Evolutionary conservation across 345 rosid genomes (phyloP), one percentile per base, ranked within the genome.

Genomic region (Hypericum androsaemum): DNA sequence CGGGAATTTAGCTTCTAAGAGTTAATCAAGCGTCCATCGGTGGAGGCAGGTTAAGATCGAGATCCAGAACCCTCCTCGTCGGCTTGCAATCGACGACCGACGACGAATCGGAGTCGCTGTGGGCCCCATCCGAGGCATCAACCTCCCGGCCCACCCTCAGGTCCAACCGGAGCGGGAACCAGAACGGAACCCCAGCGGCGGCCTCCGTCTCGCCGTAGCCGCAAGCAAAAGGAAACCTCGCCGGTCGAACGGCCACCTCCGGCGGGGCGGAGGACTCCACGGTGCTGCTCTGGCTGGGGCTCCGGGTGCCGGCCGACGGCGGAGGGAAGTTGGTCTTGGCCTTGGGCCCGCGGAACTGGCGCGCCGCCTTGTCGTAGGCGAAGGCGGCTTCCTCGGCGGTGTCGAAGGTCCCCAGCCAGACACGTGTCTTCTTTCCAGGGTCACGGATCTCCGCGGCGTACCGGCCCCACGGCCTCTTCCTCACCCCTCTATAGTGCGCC

Each of bases 391-490:
- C 84, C 61, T 76, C 87, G 0, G 81, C 84, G 12, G 87, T 80
- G 17, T 85, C 78, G 39, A 80, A 85, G 0, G 95, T 82, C 3
- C 83, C 95, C 0, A 80, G 71, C 95, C 88, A 86, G 53, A 86
- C 85, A 0, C 89, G 85, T 10, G 62, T 71, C 62, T 78, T 86
- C 74, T 79, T 76, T 0, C 73, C 55, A 8, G 89, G 95, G 60
- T 86, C 95, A 32, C 95, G 69, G 47, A 86, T 82, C 63, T 85
- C 89, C 7, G 89, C 95, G 1, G 95, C 89, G 56, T 82, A 82
- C 28, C 87, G 66, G 3, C 95, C 87, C 89, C 89, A 85, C 0
- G 89, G 89, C 36, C 83, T 62, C 71, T 76, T 82, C 57, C 89
- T 64, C 6, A 80, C 89, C 1, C 89, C 88, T 61, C 89, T 74